Base-by-base conservation (phyloP, 169 alveolate genomes). In the Plasmodium yoelii region DNA sequence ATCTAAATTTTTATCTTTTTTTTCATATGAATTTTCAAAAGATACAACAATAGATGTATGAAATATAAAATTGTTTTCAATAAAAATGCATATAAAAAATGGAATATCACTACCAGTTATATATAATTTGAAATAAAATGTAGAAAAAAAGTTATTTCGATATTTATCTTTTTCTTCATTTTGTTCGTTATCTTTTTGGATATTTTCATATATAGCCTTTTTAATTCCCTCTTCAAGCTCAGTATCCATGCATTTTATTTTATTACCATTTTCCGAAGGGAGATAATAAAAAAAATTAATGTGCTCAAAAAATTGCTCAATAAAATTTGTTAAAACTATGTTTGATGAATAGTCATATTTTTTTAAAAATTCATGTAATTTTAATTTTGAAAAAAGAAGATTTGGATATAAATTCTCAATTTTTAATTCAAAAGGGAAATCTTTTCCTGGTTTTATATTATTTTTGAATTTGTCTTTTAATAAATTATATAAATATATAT, bases 251-350 rank as follows among this genome's bases (percentile, higher is more conserved):
- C 67, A 6, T n/a, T 34, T 34, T 34, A 5, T 34, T 34, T 34
- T 34, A 1, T 13, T 19, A 46, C 12, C 1, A 19, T 39, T 51
- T 56, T 53, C 61, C 19, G 55, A 7, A 47, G 28, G 42, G 1
- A 80, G 15, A 19, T 80, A 80, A 55, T 39, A 80, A 53, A 55
- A 80, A 80, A 80, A 80, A 80, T 80, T 82, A 47, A 65, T 55
- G n/a, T 53, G 22, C 6, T 71, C 67, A 46, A 80, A 53, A 67
- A 67, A 67, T 44, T 71, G 65, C 47, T 80, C 72, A 8, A 80
- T 22, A 18, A 80, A 80, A 51, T 80, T 80, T 1, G 90, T 55
- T 26, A 80, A 22, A 1, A 67, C 63, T 0, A 67, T 55, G 22
- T 80, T 80, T 10, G 82, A 42, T 18, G 90, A 80, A 71, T 80